Percentiles rank a stretch among this genome's conserved stretches.
Conservation (phyloP, 768 basidiomycete species). For the Daedaleopsis sinensis region DNA sequence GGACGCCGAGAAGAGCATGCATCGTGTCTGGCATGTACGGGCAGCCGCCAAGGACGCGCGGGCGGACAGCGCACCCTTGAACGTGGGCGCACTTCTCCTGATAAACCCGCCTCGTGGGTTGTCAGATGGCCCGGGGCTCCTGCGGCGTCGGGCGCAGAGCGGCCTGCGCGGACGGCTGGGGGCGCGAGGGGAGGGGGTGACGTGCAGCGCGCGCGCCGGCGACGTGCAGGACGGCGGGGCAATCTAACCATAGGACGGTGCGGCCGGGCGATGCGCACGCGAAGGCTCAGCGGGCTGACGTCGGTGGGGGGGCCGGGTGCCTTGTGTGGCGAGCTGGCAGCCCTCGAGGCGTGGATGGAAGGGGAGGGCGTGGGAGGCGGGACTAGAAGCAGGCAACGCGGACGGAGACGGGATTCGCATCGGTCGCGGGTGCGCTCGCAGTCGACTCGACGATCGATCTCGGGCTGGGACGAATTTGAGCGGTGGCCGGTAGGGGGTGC, state of each 20-base stretch:
- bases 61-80: background rate
- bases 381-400: background rate
- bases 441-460: background rate
- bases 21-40: background rate
- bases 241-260: constrained; percentile 15
- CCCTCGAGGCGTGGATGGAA: background rate
- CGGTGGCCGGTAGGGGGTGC: background rate
- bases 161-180: too few relatives aligned
- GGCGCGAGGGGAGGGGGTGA: background rate
- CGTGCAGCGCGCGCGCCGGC: background rate
- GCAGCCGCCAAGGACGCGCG: background rate
- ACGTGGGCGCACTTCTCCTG: background rate
- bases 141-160: background rate
- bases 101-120: background rate
- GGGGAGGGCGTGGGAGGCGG: background rate
- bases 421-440: background rate
- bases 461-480: background rate
- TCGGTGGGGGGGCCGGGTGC: background rate
- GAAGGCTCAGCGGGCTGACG: constrained; percentile 11
- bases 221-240: constrained; percentile 4
- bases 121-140: background rate
- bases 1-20: background rate
- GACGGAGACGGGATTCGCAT: background rate
- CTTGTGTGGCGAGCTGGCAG: background rate
- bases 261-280: constrained; percentile 7